A percentile compares a stretch with the other conserved stretches of the same genome.
Evolutionary conservation across 768 basidiomycete species (phyloP).

Genomic region (Sporobolomyces pararoseus): DNA sequence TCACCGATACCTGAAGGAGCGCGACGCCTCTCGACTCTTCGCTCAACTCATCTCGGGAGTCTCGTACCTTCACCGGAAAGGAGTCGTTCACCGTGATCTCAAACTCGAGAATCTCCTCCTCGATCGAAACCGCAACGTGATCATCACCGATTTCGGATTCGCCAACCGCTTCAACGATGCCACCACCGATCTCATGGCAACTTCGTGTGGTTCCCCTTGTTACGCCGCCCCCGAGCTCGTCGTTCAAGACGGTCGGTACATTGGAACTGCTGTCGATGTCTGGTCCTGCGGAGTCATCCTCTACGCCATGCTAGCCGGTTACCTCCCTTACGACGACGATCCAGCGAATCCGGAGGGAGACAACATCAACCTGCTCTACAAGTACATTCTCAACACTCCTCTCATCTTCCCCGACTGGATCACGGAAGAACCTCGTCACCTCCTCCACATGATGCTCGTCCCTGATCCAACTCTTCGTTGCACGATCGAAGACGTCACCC

Average conservation of each 20-base stretch:
- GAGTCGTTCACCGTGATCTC: conserved; percentile 98
- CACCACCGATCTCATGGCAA: conserved; percentile 94
- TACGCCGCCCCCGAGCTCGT: conserved; percentile 98
- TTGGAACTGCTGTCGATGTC: conserved; percentile 95
- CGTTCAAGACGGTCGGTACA: conserved; percentile 92
- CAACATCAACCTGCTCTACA: conserved; percentile 97
- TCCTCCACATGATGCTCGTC: conserved; percentile 87
- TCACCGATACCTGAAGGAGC: conserved; percentile 90
- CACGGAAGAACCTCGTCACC: conserved; percentile 72
- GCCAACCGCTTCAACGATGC: conserved; percentile 95
- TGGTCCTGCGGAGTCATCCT: conserved; percentile 95
- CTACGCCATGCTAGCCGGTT: conserved; percentile 94
- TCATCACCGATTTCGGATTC: conserved; percentile 99
- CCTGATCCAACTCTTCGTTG: conserved; percentile 80
- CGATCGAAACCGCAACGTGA: conserved; percentile 94
- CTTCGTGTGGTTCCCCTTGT: conserved; percentile 92
- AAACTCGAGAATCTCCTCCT: conserved; percentile 97
- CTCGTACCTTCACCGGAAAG: conserved; percentile 98
- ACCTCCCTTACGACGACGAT: conserved; percentile 99
- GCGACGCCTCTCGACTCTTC: conserved; percentile 90
- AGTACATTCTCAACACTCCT: conserved; percentile 95
- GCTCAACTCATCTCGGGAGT: conserved; percentile 97
- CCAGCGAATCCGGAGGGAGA: conserved; percentile 97
- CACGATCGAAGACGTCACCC: conserved; percentile 72
- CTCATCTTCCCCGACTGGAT: conserved; percentile 97